Conservation (phyloP, 345 rosid species). For the Aegle marmelos region DNA sequence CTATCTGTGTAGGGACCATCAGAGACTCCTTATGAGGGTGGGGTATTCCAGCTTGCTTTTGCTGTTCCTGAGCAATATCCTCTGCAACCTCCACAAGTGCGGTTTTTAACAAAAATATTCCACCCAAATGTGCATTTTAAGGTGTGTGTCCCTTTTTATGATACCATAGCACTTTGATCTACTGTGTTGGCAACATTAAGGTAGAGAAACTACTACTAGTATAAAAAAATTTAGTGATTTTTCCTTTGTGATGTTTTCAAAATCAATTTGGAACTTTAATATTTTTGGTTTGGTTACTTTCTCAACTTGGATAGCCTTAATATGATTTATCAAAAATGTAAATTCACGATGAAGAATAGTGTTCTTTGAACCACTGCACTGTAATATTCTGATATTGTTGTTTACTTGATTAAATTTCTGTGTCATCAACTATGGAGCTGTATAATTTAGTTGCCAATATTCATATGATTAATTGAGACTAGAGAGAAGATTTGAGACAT, state of each 20-base stretch:
- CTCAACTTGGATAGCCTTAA: background rate
- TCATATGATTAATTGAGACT: slow-evolving; percentile 4
- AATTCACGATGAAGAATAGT: background rate
- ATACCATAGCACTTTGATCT: background rate
- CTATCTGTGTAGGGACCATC: slow-evolving; percentile 68
- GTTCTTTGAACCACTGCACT: background rate
- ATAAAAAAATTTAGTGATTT: background rate
- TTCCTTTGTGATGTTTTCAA: background rate
- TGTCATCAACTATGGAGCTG: background rate
- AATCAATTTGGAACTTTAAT: background rate
- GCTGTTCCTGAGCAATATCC: slow-evolving; percentile 98
- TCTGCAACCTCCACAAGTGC: slow-evolving; percentile 98
- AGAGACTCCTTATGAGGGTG: slow-evolving; percentile 97
- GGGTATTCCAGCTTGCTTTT: slow-evolving; percentile 93
- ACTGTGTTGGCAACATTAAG: background rate
- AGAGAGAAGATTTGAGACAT: background rate
- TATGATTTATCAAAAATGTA: background rate
- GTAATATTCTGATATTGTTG: background rate
- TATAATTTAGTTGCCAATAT: background rate
- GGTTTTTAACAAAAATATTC: slow-evolving; percentile 93
- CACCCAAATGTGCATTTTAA: slow-evolving; percentile 99
- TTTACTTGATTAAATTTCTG: background rate
- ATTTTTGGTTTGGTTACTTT: background rate
- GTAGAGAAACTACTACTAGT: background rate
- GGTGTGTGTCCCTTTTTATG: slow-evolving; percentile 34